Percentiles rank a stretch among this genome's conserved stretches.
Evolutionary conservation across 2,329 filamentous ascomycete genomes (phyloP).

Genomic region (Stromatinia cepivora): DNA sequence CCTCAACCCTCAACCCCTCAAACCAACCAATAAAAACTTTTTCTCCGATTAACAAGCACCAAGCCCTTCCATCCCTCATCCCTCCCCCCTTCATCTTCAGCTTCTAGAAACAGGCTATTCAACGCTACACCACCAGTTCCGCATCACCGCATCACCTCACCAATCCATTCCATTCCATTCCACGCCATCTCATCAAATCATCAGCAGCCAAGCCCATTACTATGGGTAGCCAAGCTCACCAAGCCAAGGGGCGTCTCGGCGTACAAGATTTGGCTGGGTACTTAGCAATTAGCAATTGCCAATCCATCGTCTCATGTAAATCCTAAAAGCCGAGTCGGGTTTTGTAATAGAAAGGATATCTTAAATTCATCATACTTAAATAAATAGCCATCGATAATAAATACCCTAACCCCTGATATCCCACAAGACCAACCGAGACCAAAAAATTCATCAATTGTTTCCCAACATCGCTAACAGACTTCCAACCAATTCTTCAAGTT

Average conservation of each 20-base stretch:
- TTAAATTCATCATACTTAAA: neutral
- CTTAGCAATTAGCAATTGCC: neutral
- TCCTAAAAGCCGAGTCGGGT: neutral
- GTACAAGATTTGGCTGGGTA: neutral
- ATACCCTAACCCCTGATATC: conserved; percentile 1
- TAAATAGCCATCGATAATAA: neutral
- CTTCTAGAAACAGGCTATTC: neutral
- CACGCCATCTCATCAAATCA: conserved; percentile 1
- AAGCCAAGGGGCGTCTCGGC: neutral
- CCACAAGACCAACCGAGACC: neutral
- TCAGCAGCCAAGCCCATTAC: neutral
- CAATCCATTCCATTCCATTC: no score
- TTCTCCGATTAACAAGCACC: neutral
- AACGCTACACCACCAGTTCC: neutral
- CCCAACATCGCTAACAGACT: neutral
- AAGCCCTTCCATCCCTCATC: neutral
- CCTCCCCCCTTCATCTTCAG: neutral
- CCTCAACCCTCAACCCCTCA: neutral
- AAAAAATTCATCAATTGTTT: neutral
- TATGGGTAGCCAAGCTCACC: conserved; percentile 1
- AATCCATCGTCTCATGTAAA: neutral
- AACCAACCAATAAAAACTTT: neutral
- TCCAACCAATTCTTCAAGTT: neutral
- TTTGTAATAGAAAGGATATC: neutral
- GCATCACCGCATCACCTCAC: no score